Evolutionary conservation across 768 basidiomycete genomes (phyloP), one percentile per base, ranked within the genome.

Genomic region (Boletus sp.): DNA sequence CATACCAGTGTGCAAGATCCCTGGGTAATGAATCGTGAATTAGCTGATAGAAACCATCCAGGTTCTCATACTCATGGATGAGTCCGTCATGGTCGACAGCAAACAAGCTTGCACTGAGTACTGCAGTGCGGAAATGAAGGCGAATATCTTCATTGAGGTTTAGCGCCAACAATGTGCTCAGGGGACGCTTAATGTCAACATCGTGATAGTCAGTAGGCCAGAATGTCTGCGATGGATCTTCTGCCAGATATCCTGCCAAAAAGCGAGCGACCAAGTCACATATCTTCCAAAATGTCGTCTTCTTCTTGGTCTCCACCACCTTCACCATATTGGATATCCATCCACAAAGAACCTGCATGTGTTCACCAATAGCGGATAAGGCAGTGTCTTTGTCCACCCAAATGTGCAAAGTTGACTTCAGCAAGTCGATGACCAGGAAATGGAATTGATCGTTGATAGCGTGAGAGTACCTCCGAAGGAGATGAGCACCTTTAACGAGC

Each of bases 111-210:
- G 85, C 80, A 51, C 78, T 84, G n/a, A 81, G 71, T 14, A 78
- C 74, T 1, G 88, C 88, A 1, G 81, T 82, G 32, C 90, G 85
- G 67, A 94, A 89, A 15, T 95, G 85, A 46, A 97, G 89, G 33
- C 94, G 83, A 18, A 90, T 84, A 67, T 98, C 95, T 40, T 76
- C 71, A 70, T 98, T 90, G n/a, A 72, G 65, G 20, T 78, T 79
- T 63, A 91, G 62, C 29, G 68, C 67, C 11, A 83, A 81, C 35
- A 92, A 76, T 33, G 84, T 67, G 62, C 61, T 58, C 52, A 78
- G 65, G 12, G 87, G 82, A 58, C 77, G 62, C 15, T 61, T 56
- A n/a, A 70, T 57, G 12, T 63, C 61, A 12, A 67, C 58, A 0
- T 74, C 73, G 20, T 71, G 59, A 41, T 66, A 62, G 14, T 58